phyloP scores from a whole-genome alignment of 1,139 yeast species.

The Schizosaccharomyces versatilis region DNA sequence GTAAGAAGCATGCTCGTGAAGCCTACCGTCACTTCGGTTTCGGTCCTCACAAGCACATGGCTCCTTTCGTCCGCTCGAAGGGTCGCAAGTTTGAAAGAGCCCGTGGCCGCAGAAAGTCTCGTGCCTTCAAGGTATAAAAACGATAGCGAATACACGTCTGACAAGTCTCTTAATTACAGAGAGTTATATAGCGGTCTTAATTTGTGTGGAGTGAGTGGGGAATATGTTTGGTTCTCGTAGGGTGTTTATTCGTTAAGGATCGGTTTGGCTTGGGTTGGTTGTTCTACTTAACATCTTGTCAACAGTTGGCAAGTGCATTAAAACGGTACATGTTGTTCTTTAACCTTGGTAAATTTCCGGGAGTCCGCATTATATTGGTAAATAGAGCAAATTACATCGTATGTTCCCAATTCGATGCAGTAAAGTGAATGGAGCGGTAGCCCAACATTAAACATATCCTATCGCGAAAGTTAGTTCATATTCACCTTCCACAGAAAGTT shows the following conservation, averaged over 20 bases:
- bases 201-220: no score
- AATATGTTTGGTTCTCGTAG: no score
- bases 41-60: constrained; percentile 99
- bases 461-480: background rate
- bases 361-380: background rate
- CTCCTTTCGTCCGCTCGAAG: constrained; percentile 90
- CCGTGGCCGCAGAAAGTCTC: constrained; percentile 97
- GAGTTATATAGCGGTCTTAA: no score
- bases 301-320: no score
- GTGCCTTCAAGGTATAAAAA: constrained; percentile 97
- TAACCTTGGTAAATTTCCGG: background rate
- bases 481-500: background rate
- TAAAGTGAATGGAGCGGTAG: background rate
- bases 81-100: constrained; percentile 99
- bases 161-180: no score
- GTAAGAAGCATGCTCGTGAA: constrained; percentile 97
- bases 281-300: no score
- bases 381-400: background rate
- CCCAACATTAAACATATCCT: constrained; percentile 1
- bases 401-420: background rate
- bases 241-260: no score
- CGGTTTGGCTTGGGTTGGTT: no score
- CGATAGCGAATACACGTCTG: no score
- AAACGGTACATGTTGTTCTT: no score
- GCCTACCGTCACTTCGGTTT: constrained; percentile 99